Percentiles rank a stretch among this genome's conserved stretches.
Evolutionary conservation across 2,329 filamentous ascomycete genomes (phyloP).

Genomic region (Daldinia eschscholtzii): DNA sequence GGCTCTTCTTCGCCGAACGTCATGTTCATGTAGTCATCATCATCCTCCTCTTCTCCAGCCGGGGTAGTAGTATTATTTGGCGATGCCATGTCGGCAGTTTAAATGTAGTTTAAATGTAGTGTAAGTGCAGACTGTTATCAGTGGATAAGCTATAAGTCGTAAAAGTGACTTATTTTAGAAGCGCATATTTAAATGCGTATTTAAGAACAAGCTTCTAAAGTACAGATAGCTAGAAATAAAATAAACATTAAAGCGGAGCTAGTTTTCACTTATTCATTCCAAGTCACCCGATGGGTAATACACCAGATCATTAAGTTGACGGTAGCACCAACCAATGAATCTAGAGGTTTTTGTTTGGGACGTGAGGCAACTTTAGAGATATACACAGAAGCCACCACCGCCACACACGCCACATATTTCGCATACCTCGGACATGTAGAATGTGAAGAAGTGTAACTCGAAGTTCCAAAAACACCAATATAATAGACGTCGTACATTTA

Average conservation of each 20-base stretch:
- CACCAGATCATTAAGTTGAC: background rate
- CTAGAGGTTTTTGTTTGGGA: background rate
- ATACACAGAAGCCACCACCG: slow-evolving; percentile 1
- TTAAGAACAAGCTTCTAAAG: background rate
- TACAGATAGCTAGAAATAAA: background rate
- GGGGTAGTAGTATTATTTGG: background rate
- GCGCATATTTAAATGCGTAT: background rate
- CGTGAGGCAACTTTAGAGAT: background rate
- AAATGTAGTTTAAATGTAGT: background rate
- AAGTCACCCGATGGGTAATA: background rate
- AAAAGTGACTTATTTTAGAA: background rate
- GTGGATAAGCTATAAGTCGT: background rate
- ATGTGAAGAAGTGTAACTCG: background rate
- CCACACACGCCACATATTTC: background rate
- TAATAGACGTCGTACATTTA: background rate
- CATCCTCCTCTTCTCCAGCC: slow-evolving; percentile 69
- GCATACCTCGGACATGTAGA: background rate
- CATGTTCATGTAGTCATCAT: slow-evolving; percentile 99
- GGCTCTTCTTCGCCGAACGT: slow-evolving; percentile 75
- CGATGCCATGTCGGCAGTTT: slow-evolving; percentile 30
- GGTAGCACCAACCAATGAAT: background rate
- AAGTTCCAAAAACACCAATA: background rate
- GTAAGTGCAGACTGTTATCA: background rate
- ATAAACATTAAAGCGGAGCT: slow-evolving; percentile 1
- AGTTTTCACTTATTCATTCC: background rate